Evolutionary conservation across 345 rosid genomes (phyloP).

Genomic region (Angophora floribunda): DNA sequence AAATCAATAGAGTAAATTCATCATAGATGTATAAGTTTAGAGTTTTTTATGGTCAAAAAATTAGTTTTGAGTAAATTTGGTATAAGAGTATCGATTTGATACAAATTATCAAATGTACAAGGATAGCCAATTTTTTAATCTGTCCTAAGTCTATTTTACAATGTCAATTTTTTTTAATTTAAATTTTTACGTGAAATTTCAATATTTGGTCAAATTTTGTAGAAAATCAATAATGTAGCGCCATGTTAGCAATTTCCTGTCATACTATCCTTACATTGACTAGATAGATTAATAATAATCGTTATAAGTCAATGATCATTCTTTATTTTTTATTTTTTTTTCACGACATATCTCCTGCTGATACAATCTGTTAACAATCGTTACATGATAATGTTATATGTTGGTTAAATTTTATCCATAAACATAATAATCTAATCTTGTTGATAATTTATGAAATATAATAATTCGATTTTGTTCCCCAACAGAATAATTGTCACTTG

Average conservation of each 20-base stretch:
- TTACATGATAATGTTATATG: not conserved
- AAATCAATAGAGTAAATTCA: too few species aligned
- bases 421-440: not conserved
- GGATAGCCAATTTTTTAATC: not conserved
- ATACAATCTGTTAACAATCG: not conserved
- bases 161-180: not conserved
- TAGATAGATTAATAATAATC: not conserved
- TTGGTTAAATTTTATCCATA: not conserved
- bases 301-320: not conserved
- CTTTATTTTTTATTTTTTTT: not conserved
- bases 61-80: too few species aligned
- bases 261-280: not conserved
- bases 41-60: too few species aligned
- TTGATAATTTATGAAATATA: not conserved
- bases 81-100: too few species aligned
- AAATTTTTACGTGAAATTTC: not conserved
- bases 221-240: fast-evolving
- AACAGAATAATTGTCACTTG: not conserved
- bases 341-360: not conserved
- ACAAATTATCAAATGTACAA: not conserved
- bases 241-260: not conserved
- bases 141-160: not conserved
- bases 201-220: not conserved
- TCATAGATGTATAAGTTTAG: too few species aligned
- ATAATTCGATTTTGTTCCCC: not conserved